These are phyloP conservation scores for Coemansia sp. DNA, from an alignment of 192 early-diverging fungal genomes.

Conservation along the genomic window DNA sequence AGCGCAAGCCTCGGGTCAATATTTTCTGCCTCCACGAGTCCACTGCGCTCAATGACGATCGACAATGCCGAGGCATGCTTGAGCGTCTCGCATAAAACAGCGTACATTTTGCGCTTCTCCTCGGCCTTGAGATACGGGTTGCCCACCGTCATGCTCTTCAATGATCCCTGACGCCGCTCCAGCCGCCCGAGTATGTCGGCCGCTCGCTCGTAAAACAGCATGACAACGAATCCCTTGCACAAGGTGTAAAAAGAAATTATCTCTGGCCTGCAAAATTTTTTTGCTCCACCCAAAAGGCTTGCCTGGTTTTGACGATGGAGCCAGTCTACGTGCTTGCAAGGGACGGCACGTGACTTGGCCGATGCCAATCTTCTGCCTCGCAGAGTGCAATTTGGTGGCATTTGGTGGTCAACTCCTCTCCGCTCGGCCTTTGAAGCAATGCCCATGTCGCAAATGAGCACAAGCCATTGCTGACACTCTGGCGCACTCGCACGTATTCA, in stretches of 20 bases:
- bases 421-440: background rate
- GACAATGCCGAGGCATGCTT: slow-evolving; percentile 57
- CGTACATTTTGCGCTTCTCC: slow-evolving; percentile 85
- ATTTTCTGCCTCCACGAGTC: slow-evolving; percentile 26
- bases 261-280: background rate
- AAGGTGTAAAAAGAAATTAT: too few relatives aligned
- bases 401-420: background rate
- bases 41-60: slow-evolving; percentile 21
- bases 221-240: too few relatives aligned
- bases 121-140: slow-evolving; percentile 56
- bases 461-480: background rate
- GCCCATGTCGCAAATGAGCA: background rate
- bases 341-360: background rate
- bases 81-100: slow-evolving; percentile 88
- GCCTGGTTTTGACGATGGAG: background rate
- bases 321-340: background rate
- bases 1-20: slow-evolving; percentile 55
- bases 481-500: background rate
- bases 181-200: slow-evolving; percentile 76
- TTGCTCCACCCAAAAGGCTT: background rate
- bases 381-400: background rate
- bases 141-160: slow-evolving; percentile 73
- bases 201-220: slow-evolving; percentile 66
- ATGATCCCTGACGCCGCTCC: slow-evolving; percentile 67
- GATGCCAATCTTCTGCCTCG: background rate